Evolutionary conservation across 2,329 filamentous ascomycete species (phyloP), one percentile per base, ranked within the genome.

Genomic region (Fusarium sp.): DNA sequence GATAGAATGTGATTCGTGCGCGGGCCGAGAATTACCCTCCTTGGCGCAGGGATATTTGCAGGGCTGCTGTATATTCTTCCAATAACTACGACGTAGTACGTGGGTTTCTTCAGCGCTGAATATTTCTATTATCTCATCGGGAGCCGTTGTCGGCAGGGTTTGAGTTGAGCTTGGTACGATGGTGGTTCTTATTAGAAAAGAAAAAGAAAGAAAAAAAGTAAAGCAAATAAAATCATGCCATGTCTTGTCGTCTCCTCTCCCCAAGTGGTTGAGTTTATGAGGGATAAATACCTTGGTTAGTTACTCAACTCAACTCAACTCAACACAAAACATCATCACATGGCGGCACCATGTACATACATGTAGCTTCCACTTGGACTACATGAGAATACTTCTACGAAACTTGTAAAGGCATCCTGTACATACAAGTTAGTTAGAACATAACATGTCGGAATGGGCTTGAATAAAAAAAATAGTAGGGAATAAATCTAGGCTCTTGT

Each of bases 1-100:
- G 23, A 25, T 25, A 7, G 8, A 38, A 25, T 49, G 42, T 69
- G 66, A 69, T 69, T 69, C 66, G 66, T 53, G 45, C 46, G 35
- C 23, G 32, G 17, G 48, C 17, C 45, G 46, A 62, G 44, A 27
- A 21, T 25, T 25, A 25, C 23, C 23, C 23, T 25, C 23, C 8
- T 25, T 27, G 17, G 32, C 38, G 32, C 38, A 42, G 31, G 47
- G 49, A 52, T 32, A n/a, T 25, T 21, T 13, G 13, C 19, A 32
- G 17, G 29, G 21, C 25, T n/a, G n/a, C n/a, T n/a, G n/a, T 38
- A 38, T 38, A 38, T 31, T 31, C 13, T n/a, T 33, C 31, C 31
- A n/a, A 33, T 33, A n/a, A n/a, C n/a, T n/a, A n/a, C n/a, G n/a
- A n/a, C n/a, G n/a, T n/a, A n/a, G n/a, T n/a, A 13, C 31, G 31